Evolutionary conservation across 169 alveolate genomes (phyloP), one percentile per base, ranked within the genome.

Genomic region (Plasmodium vinckei): DNA sequence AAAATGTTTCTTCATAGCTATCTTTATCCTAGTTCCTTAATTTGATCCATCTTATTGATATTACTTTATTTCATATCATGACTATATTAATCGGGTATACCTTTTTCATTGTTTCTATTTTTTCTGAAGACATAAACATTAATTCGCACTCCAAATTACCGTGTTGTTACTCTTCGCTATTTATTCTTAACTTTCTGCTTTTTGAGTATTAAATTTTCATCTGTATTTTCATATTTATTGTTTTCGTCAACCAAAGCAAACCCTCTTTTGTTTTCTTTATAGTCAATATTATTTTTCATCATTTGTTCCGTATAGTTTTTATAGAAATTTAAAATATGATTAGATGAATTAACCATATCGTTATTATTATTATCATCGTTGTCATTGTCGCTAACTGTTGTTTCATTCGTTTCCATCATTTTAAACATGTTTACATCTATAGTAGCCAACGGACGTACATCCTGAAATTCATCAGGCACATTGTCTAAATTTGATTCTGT

Each of bases 191-290:
- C 33, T 61, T 75, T 63, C 60, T 75, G 33, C 46, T 73, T 42
- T 51, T 17, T 13, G 54, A 51, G 13, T 47, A 68, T 33, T 13
- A 73, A 61, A n/a, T 23, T 64, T 9, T 75, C 88, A 12, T 75
- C 75, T 17, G 39, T 54, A 49, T 75, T 73, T 49, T 75, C 88
- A 25, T 63, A 73, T 42, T 75, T 75, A 47, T 61, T 23, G 49
- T 75, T 75, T 61, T 75, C 88, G 47, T 63, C 75, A 47, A 63
- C 21, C 12, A 21, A 23, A 10, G 39, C 51, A 2, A 75, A 10
- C 39, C 54, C 64, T 73, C 88, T 75, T 51, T 75, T 75, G 47
- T 49, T 75, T 44, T 56, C 64, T 39, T 54, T 47, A 47, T 23
- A 10, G 15, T 49, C 53, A 42, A 17, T 60, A 75, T 19, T 75